Conservation (phyloP, 2,329 filamentous ascomycete species). For the Pseudocercospora cruenta region DNA sequence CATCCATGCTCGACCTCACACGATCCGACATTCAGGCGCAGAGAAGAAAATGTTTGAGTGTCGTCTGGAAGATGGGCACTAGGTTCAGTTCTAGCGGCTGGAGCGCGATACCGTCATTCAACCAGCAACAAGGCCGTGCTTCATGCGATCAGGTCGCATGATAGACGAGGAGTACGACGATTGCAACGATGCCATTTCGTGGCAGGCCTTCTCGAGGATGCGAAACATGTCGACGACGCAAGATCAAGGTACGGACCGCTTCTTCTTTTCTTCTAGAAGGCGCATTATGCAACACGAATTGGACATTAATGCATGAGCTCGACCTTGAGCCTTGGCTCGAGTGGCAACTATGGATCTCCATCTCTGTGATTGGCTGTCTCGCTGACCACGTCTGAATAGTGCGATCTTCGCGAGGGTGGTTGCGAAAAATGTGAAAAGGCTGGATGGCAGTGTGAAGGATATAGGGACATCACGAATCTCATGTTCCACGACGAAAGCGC, state of each 20-base stretch:
- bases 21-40: not conserved
- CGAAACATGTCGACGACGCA: conserved; percentile 28
- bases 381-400: conserved; percentile 18
- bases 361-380: conserved; percentile 14
- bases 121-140: not conserved
- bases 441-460: conserved; percentile 23
- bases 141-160: not conserved
- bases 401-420: conserved; percentile 20
- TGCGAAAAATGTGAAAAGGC: conserved; percentile 25
- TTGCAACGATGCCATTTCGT: conserved; percentile 20
- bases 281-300: not conserved
- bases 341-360: not conserved
- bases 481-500: conserved; percentile 26
- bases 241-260: conserved; percentile 28
- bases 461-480: conserved; percentile 18
- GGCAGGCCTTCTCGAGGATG: conserved; percentile 24
- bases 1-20: not conserved
- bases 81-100: not conserved
- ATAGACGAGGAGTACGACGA: not conserved
- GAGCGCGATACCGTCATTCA: not conserved
- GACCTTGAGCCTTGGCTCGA: not conserved
- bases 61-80: conserved; percentile 2
- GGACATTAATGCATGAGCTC: too few relatives aligned
- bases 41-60: not conserved
- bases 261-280: not conserved